Evolutionary conservation across 805 yeast species (phyloP).

Genomic region (Hanseniaspora jakobsenii): DNA sequence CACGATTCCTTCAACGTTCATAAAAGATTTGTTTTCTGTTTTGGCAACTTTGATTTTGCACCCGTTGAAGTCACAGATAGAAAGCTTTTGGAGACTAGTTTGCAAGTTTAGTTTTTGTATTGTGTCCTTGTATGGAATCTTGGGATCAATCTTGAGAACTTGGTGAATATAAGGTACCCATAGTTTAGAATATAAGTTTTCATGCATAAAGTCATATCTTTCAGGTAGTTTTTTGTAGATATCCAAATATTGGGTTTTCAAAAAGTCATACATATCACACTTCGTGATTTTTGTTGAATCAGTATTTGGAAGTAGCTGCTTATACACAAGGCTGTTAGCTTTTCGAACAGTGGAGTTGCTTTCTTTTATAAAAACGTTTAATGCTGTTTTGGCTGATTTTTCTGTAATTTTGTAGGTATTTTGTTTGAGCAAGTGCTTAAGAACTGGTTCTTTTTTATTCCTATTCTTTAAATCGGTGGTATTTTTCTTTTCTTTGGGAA

Average conservation of each 20-base stretch:
- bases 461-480: constrained; percentile 13
- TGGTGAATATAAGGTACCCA: constrained; percentile 65
- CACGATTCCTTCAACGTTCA: constrained; percentile 63
- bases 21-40: constrained; percentile 42
- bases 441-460: constrained; percentile 16
- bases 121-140: constrained; percentile 11
- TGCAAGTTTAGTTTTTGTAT: constrained; percentile 20
- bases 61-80: constrained; percentile 75
- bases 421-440: constrained; percentile 17
- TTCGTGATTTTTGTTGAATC: constrained; percentile 18
- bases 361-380: constrained; percentile 15
- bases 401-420: constrained; percentile 22
- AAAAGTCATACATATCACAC: constrained; percentile 20
- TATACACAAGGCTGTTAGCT: constrained; percentile 13
- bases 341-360: constrained; percentile 23
- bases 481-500: constrained; percentile 14
- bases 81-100: constrained; percentile 41
- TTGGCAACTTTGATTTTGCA: constrained; percentile 48
- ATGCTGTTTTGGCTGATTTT: constrained; percentile 26
- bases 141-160: constrained; percentile 32
- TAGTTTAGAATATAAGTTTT: constrained; percentile 39
- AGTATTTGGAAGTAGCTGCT: constrained; percentile 9
- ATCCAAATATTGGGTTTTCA: constrained; percentile 19
- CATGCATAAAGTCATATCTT: constrained; percentile 33
- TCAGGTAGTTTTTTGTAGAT: constrained; percentile 25